phyloP scores from a whole-genome alignment of 345 rosid genomes.

The Carallia brachiata region DNA sequence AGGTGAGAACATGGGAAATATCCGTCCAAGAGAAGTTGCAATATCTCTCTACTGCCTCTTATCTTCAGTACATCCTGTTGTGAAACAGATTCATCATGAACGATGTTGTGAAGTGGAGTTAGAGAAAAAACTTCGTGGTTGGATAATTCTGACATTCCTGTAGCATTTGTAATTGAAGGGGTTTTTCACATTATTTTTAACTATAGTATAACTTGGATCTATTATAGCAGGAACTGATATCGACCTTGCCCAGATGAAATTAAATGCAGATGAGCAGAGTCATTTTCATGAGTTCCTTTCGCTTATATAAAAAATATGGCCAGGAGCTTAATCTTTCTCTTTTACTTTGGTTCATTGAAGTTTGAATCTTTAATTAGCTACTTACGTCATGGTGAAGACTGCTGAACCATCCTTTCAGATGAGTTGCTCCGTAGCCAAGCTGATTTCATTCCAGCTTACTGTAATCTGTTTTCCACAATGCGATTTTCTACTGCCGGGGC shows the following conservation, averaged over 20 bases:
- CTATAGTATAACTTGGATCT: constrained; percentile 1
- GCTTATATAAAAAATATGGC: neutral
- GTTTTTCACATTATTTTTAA: too few species aligned
- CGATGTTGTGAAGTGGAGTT: constrained; percentile 84
- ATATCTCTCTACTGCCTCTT: constrained; percentile 64
- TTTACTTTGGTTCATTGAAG: neutral
- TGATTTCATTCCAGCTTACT: too few species aligned
- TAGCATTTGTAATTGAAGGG: too few species aligned
- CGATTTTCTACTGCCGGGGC: too few species aligned
- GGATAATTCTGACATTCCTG: constrained; percentile 24
- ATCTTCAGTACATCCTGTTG: constrained; percentile 84
- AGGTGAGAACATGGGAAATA: constrained; percentile 73
- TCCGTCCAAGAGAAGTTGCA: constrained; percentile 79
- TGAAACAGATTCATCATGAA: constrained; percentile 76
- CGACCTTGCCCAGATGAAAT: constrained; percentile 69
- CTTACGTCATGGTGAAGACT: neutral
- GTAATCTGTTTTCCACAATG: too few species aligned
- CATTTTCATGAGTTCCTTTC: neutral
- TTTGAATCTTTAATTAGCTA: neutral
- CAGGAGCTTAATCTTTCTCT: neutral
- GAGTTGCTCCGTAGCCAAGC: too few species aligned
- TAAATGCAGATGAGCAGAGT: constrained; percentile 97
- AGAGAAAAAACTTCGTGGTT: constrained; percentile 78
- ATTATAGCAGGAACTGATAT: constrained; percentile 60
- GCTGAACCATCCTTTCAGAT: too few species aligned